Evolutionary conservation across 345 rosid genomes (phyloP).

Genomic region (Crucihimalaya himalaica): DNA sequence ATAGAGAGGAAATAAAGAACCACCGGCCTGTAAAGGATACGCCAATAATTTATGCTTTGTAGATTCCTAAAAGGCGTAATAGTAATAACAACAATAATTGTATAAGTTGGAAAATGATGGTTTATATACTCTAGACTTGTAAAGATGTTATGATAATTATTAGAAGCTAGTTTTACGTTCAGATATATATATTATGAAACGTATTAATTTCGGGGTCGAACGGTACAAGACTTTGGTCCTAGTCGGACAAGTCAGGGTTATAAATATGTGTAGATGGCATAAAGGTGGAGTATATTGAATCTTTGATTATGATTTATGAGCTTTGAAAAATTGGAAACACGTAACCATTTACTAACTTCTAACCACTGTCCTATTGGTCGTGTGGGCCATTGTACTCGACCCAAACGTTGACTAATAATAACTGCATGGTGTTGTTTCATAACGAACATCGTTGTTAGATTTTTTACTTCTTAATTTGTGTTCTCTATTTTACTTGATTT

Average conservation of each 20-base stretch:
- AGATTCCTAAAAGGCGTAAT: neutral
- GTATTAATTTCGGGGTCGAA: neutral
- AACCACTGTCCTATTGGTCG: conserved; percentile 29
- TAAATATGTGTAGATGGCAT: neutral
- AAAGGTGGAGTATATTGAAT: neutral
- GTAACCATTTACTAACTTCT: conserved; percentile 8
- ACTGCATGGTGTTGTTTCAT: conserved; percentile 3
- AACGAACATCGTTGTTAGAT: neutral
- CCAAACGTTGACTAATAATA: conserved; percentile 32
- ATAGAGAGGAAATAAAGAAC: neutral
- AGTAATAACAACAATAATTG: neutral
- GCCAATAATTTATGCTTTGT: neutral
- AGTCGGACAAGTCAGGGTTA: neutral
- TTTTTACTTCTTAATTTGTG: neutral
- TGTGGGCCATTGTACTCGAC: conserved; percentile 24
- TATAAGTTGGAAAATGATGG: neutral
- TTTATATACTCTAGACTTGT: neutral
- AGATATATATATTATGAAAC: neutral
- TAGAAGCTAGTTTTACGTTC: neutral
- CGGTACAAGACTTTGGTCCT: neutral
- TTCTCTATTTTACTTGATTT: neutral
- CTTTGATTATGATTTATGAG: conserved; percentile 20
- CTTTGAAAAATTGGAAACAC: conserved; percentile 1
- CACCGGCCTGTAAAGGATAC: neutral
- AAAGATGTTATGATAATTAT: neutral